Evolutionary conservation across 257 asterid species (phyloP).

Genomic region (Nicotiana undulata): DNA sequence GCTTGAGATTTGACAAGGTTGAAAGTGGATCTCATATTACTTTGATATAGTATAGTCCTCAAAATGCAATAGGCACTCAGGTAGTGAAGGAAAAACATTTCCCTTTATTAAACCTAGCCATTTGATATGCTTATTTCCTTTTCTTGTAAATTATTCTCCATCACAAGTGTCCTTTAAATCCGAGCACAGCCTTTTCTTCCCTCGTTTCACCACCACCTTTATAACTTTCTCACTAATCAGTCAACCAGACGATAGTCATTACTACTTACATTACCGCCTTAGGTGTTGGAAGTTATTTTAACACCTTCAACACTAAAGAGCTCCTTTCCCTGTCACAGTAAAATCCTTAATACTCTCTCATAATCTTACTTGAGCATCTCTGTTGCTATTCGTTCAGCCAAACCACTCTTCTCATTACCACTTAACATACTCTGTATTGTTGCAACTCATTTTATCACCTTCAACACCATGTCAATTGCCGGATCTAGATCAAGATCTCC

Average conservation of each 20-base stretch:
- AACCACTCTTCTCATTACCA: background rate
- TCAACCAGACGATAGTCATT: background rate
- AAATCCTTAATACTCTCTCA: background rate
- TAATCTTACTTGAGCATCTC: background rate
- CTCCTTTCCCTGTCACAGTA: background rate
- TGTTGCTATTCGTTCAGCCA: background rate
- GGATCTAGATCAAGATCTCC: background rate
- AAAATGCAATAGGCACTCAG: background rate
- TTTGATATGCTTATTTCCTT: background rate
- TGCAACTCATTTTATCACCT: background rate
- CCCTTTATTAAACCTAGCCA: background rate
- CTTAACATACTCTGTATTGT: background rate
- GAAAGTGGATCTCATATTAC: background rate
- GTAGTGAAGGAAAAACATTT: background rate
- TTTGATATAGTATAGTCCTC: background rate
- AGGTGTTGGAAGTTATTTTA: background rate
- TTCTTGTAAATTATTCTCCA: background rate
- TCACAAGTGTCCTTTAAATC: background rate
- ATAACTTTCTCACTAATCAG: background rate
- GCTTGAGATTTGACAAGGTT: background rate
- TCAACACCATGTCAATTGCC: background rate
- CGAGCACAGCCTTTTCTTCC: background rate
- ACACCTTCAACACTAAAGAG: background rate
- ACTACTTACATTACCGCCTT: background rate
- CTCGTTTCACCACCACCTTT: background rate